A percentile compares a stretch with the other conserved stretches of the same genome.
These are phyloP conservation scores for Sclerotinia spermophila DNA, from an alignment of 2,329 filamentous ascomycete genomes.

Conservation along the genomic window DNA sequence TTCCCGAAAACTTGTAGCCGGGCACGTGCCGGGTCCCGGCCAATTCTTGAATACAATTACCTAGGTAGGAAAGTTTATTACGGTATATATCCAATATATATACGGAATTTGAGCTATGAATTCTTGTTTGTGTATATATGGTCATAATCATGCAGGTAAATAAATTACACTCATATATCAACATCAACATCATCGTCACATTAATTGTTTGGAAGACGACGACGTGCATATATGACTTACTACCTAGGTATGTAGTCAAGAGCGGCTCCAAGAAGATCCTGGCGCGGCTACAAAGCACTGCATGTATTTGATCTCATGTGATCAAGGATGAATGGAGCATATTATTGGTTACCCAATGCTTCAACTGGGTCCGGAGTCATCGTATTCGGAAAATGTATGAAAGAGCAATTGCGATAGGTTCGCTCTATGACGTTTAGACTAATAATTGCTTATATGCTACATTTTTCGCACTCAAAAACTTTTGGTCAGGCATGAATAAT, in stretches of 20 bases:
- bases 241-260: not conserved
- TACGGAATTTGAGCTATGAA: not conserved
- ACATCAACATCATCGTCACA: not conserved
- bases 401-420: not conserved
- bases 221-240: not conserved
- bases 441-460: not conserved
- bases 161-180: not conserved
- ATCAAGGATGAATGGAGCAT: not conserved
- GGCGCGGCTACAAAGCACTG: not conserved
- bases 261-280: not conserved
- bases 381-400: slow-evolving; percentile 9
- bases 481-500: not conserved
- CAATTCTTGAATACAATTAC: not conserved
- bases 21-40: not conserved
- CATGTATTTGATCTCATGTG: not conserved
- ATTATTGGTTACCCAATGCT: not conserved
- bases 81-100: not conserved
- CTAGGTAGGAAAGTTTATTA: not conserved
- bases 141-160: not conserved
- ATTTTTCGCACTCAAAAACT: not conserved
- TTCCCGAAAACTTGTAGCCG: slow-evolving; percentile 8
- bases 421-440: slow-evolving; percentile 5
- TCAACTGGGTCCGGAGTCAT: not conserved
- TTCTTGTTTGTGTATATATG: not conserved
- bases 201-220: not conserved